Evolutionary conservation across 805 yeast species (phyloP), one percentile per base, ranked within the genome.

Genomic region (Saccharomyces mikatae): DNA sequence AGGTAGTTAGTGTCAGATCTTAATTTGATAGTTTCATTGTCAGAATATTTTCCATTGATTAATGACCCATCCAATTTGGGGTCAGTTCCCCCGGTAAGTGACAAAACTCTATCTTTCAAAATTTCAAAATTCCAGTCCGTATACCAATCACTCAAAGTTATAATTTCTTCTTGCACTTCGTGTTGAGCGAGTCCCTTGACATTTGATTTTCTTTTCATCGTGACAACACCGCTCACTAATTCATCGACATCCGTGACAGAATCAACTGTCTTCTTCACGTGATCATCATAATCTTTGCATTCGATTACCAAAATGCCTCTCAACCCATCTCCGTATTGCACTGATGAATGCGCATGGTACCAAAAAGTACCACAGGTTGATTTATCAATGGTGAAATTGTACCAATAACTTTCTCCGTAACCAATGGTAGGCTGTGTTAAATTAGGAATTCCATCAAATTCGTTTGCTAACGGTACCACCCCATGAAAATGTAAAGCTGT

Each of bases 371-470:
- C 85, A 50, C 75, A 71, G 32, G 74, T 75, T 52, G 65, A 66
- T 32, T 54, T 52, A 49, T 81, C 81, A 2, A 73, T 60, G 13
- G 73, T 73, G 56, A 80, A 78, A 41, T 67, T 64, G 57, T 81
- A 78, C 60, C 82, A 69, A 65, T 76, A 78, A 1, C 83, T 76
- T 59, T 80, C 81, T 27, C 83, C 84, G 11, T 85, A 82, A 44
- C 81, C 76, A 58, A 86, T 84, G 44, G 90, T 88, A 67, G 87
- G 81, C 66, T 86, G 91, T 13, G 88, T 82, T 22, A 86, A 52
- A 4, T 58, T 58, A 4, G 71, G 71, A 17, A 67, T 64, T 9
- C 71, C 70, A 82, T 74, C 75, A 75, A 74, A 51, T 13, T 75
- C 74, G 9, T 80, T 74, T 1, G 75, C 77, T 10, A 71, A 67